A percentile compares a stretch with the other conserved stretches of the same genome.
phyloP scores from a whole-genome alignment of 768 basidiomycete species.

The Phylloporus arenicola region DNA sequence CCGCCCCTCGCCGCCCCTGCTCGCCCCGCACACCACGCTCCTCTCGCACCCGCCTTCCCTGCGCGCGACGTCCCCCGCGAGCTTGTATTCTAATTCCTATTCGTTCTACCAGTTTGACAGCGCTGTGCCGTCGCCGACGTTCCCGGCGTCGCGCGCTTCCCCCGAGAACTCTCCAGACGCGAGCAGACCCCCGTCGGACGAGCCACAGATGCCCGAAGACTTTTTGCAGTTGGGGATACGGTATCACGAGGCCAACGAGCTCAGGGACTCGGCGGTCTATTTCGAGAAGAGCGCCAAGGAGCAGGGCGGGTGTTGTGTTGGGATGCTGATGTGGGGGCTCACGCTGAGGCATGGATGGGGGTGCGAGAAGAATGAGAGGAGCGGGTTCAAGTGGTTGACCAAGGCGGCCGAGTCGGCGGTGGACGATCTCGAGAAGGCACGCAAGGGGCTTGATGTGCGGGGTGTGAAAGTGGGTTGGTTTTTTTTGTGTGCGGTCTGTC shows the following conservation, averaged over 20 bases:
- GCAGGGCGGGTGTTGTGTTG: conserved; percentile 76
- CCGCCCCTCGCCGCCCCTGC: conserved; percentile 19
- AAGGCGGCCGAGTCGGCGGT: conserved; percentile 80
- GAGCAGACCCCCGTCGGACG: conserved; percentile 15
- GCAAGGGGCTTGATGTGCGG: conserved; percentile 46
- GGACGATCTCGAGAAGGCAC: conserved; percentile 63
- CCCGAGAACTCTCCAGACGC: conserved; percentile 12
- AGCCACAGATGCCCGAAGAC: conserved; percentile 49
- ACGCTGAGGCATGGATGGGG: conserved; percentile 88
- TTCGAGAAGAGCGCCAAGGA: conserved; percentile 75
- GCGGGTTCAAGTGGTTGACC: conserved; percentile 77
- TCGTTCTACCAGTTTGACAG: conserved; percentile 61
- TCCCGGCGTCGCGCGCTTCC: conserved; percentile 13
- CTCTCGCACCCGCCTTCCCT: conserved; percentile 33
- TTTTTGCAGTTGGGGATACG: conserved; percentile 73
- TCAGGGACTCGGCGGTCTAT: conserved; percentile 61
- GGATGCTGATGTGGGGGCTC: conserved; percentile 92
- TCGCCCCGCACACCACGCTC: conserved; percentile 11
- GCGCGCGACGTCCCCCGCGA: conserved; percentile 35
- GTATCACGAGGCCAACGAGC: conserved; percentile 68
- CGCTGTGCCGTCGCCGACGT: conserved; percentile 40
- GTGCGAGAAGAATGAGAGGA: conserved; percentile 68
- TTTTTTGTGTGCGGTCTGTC: background rate
- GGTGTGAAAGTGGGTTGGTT: conserved; percentile 46
- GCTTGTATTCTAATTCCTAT: conserved; percentile 53